Evolutionary conservation across 2,329 filamentous ascomycete species (phyloP).

Genomic region (Colletotrichum kahawae): DNA sequence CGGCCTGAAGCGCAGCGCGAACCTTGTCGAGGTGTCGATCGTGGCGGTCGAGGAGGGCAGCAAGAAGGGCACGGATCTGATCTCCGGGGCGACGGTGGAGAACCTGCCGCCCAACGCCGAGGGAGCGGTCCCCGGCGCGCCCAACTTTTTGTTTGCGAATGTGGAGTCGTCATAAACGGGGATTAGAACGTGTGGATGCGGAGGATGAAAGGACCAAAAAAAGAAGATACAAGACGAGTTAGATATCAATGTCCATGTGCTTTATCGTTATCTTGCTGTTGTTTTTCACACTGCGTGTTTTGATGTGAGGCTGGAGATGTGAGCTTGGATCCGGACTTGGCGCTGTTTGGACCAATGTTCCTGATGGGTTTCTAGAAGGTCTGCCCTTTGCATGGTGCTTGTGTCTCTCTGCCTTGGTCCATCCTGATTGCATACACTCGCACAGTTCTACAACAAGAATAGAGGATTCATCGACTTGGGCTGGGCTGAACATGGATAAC

Average conservation of each 20-base stretch:
- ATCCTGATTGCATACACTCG: too few relatives aligned
- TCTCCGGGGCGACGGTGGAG: slow-evolving; percentile 59
- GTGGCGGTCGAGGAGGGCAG: slow-evolving; percentile 73
- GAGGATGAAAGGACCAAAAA: background rate
- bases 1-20: slow-evolving; percentile 76
- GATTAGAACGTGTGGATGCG: background rate
- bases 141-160: slow-evolving; percentile 87
- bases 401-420: background rate
- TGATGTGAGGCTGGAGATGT: background rate
- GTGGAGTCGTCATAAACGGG: slow-evolving; percentile 49
- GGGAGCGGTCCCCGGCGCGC: slow-evolving; percentile 79
- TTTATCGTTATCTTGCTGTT: background rate
- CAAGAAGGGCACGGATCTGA: slow-evolving; percentile 65
- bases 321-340: background rate
- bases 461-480: background rate
- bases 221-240: background rate
- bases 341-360: background rate
- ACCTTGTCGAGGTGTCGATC: slow-evolving; percentile 74
- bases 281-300: too few relatives aligned
- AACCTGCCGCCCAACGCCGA: slow-evolving; percentile 68
- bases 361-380: background rate
- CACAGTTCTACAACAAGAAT: too few relatives aligned
- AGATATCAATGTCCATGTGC: background rate
- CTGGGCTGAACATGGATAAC: background rate
- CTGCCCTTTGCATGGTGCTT: background rate